These are phyloP conservation scores for Trichoderma asperelloides DNA, from an alignment of 495 filamentous ascomycete species.

Conservation along the genomic window DNA sequence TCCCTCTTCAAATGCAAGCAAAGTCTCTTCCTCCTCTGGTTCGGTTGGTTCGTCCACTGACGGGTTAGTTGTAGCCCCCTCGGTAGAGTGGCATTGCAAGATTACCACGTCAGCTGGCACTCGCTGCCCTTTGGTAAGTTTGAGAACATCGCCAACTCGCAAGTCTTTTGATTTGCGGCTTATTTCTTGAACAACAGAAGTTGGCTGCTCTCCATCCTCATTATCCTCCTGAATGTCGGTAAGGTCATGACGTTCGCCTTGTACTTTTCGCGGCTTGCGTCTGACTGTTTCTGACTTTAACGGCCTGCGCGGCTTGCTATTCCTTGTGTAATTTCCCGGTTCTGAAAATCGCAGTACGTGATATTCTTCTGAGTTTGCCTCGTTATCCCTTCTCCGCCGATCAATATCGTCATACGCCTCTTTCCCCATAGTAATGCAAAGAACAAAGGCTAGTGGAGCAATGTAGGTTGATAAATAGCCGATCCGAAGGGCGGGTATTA, in stretches of 20 bases:
- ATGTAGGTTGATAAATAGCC: conserved; percentile 94
- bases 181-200: conserved; percentile 49
- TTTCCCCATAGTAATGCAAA: conserved; percentile 86
- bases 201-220: conserved; percentile 29
- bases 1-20: conserved; percentile 32
- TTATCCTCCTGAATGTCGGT: conserved; percentile 45
- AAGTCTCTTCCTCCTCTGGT: conserved; percentile 19
- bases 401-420: conserved; percentile 93
- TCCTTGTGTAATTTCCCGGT: conserved; percentile 19
- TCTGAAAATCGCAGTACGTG: conserved; percentile 63
- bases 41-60: conserved; percentile 20
- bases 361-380: conserved; percentile 90
- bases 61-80: conserved; percentile 28
- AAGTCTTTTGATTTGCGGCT: conserved; percentile 78
- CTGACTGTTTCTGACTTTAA: conserved; percentile 26
- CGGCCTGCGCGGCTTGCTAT: conserved; percentile 23
- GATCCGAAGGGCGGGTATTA: conserved; percentile 79
- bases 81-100: conserved; percentile 69
- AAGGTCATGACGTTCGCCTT: conserved; percentile 29
- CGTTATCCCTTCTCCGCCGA: conserved; percentile 73
- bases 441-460: conserved; percentile 83
- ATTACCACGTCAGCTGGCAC: conserved; percentile 94
- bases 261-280: conserved; percentile 21
- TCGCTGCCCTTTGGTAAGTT: conserved; percentile 81
- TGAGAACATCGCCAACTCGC: conserved; percentile 89